These are phyloP conservation scores for Pholiota molesta DNA, from an alignment of 768 basidiomycete species.

Conservation along the genomic window DNA sequence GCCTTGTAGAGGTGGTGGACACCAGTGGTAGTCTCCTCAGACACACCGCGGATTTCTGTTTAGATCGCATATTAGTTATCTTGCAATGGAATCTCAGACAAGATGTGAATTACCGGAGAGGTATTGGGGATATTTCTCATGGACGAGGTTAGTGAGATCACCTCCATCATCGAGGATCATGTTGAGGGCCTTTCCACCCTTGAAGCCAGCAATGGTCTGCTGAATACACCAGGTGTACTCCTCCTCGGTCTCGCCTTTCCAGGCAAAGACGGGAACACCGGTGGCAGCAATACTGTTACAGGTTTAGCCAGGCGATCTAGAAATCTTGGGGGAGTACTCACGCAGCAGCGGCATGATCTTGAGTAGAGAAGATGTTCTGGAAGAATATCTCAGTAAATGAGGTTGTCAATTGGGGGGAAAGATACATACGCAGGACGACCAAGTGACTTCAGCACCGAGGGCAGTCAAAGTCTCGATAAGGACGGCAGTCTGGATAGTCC, in stretches of 20 bases:
- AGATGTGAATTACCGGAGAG: conserved; percentile 55
- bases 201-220: conserved; percentile 90
- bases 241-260: conserved; percentile 99
- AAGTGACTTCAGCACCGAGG: conserved; percentile 96
- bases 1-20: conserved; percentile 99
- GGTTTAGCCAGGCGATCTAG: conserved; percentile 5
- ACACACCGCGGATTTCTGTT: conserved; percentile 86
- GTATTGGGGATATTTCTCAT: conserved; percentile 95
- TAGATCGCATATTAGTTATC: conserved; percentile 11
- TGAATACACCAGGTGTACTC: conserved; percentile 99
- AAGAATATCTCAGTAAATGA: conserved; percentile 5
- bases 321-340: conserved; percentile 40
- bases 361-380: conserved; percentile 99
- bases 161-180: conserved; percentile 99
- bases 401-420: not conserved
- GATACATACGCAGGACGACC: conserved; percentile 91
- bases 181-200: conserved; percentile 83
- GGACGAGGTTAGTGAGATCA: conserved; percentile 92
- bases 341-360: conserved; percentile 99
- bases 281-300: conserved; percentile 86
- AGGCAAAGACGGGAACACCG: conserved; percentile 97
- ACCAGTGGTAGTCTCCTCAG: conserved; percentile 99
- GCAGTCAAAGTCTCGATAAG: conserved; percentile 97
- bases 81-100: not conserved
- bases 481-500: conserved; percentile 98